Evolutionary conservation across 2,329 filamentous ascomycete genomes (phyloP).

Genomic region (Pseudopithomyces maydicus): DNA sequence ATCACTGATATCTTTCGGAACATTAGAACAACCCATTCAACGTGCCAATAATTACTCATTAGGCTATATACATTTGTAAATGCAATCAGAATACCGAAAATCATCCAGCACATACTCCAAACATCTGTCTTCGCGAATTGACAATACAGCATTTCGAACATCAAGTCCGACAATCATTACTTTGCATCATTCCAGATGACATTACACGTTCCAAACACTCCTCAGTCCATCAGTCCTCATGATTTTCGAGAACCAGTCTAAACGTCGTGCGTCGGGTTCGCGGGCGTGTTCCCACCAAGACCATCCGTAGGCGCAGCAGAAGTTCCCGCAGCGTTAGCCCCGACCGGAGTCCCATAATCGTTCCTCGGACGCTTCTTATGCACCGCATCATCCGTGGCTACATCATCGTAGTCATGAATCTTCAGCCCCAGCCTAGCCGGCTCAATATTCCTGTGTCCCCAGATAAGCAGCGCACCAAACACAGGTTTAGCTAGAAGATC

Average conservation of each 20-base stretch:
- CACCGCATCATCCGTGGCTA: conserved; percentile 18
- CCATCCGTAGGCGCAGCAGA: background rate
- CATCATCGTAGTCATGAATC: conserved; percentile 55
- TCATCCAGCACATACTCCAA: too few species aligned
- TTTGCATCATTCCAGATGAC: too few species aligned
- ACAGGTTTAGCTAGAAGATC: conserved; percentile 69
- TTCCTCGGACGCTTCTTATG: conserved; percentile 19
- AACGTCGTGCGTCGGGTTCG: background rate
- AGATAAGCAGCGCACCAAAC: conserved; percentile 66
- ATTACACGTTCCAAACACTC: too few species aligned
- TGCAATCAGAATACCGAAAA: too few species aligned
- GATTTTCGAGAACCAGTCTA: background rate
- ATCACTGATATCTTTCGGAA: too few species aligned
- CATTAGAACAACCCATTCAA: too few species aligned
- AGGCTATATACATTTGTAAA: too few species aligned
- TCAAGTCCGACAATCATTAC: too few species aligned
- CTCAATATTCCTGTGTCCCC: conserved; percentile 67
- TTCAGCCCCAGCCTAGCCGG: conserved; percentile 60
- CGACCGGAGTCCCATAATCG: conserved; percentile 10
- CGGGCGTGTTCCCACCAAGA: background rate
- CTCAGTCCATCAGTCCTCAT: too few species aligned
- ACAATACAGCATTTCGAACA: too few species aligned
- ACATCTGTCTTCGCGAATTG: too few species aligned
- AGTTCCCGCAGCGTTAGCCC: background rate
- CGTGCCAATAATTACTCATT: too few species aligned